These are phyloP conservation scores for Russula emetica DNA, from an alignment of 768 basidiomycete species.

Conservation along the genomic window DNA sequence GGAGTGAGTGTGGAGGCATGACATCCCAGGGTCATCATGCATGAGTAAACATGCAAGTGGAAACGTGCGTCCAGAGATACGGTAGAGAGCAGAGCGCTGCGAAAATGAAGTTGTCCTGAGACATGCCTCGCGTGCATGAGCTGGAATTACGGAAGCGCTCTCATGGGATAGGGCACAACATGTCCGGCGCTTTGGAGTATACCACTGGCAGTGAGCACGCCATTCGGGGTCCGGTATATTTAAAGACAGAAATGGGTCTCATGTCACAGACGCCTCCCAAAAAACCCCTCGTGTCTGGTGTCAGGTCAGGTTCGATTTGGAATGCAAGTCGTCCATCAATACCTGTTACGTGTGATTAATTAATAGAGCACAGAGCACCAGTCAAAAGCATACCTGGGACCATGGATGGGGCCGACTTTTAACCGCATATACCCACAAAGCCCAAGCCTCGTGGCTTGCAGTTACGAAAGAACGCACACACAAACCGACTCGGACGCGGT, in stretches of 20 bases:
- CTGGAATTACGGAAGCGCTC: background rate
- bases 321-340: background rate
- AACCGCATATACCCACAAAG: background rate
- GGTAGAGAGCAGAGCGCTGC: conserved; percentile 4
- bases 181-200: background rate
- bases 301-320: background rate
- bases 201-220: too few species aligned
- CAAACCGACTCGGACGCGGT: background rate
- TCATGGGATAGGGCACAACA: background rate
- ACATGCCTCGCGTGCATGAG: background rate
- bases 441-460: background rate
- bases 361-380: background rate
- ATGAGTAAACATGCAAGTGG: background rate
- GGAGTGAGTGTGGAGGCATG: background rate
- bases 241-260: background rate
- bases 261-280: background rate
- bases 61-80: background rate
- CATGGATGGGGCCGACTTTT: background rate
- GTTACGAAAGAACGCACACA: background rate
- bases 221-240: background rate
- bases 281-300: background rate
- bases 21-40: background rate
- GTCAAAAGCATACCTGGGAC: background rate
- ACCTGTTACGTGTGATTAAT: conserved; percentile 4
- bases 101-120: background rate